Evolutionary conservation across 179 eudicot genomes (phyloP).

Genomic region (Patellifolia procumbens): DNA sequence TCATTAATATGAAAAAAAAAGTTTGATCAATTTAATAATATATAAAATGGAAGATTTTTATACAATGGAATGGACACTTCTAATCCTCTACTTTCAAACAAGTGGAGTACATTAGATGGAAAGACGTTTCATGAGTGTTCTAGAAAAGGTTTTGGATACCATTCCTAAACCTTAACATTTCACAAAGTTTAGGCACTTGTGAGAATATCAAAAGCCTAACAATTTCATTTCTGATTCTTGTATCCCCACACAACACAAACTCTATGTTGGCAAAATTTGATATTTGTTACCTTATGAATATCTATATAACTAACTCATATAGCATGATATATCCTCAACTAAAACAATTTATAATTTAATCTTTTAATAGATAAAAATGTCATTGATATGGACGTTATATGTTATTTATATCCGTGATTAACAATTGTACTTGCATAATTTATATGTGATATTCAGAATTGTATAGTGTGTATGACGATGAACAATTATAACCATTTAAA

Average conservation of each 20-base stretch:
- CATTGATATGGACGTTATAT: no score
- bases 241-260: not conserved
- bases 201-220: not conserved
- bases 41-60: no score
- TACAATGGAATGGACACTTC: not conserved
- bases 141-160: slow-evolving; percentile 5
- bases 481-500: not conserved
- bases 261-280: not conserved
- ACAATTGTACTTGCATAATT: no score
- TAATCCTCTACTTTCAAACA: not conserved
- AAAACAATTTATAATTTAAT: no score
- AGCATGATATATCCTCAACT: no score
- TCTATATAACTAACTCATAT: not conserved
- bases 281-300: not conserved
- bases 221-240: not conserved
- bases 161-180: not conserved
- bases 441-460: not conserved
- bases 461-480: not conserved
- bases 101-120: not conserved
- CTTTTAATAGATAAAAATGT: no score
- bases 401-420: no score
- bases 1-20: no score
- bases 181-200: not conserved
- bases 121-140: not conserved
- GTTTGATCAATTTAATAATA: no score